Evolutionary conservation across 164 flowering plant species (phyloP).

Genomic region (Piper betle): DNA sequence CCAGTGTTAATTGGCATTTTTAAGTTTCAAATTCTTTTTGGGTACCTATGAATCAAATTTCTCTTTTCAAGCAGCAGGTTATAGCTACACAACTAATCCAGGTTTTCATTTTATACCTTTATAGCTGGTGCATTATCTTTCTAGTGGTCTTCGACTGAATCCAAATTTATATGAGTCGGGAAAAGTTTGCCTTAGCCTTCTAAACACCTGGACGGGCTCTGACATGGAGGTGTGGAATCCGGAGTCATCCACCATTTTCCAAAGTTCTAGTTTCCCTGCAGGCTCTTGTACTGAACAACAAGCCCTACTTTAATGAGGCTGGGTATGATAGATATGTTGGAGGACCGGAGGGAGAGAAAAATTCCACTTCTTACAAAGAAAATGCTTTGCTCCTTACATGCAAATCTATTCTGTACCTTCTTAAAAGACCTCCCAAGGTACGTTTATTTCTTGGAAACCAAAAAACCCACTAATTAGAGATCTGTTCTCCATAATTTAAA

Average conservation of each 20-base stretch:
- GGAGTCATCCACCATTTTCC: constrained; percentile 62
- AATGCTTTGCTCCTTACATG: constrained; percentile 74
- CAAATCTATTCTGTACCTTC: constrained; percentile 66
- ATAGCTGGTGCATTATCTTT: constrained; percentile 76
- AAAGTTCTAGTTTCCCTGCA: constrained; percentile 90
- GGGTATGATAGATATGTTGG: constrained; percentile 80
- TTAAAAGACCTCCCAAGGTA: constrained; percentile 89
- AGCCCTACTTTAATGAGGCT: constrained; percentile 91
- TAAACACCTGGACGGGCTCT: constrained; percentile 85
- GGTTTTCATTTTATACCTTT: constrained; percentile 7
- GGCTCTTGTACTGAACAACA: constrained; percentile 86
- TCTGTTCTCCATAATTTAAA: no score
- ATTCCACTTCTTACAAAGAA: constrained; percentile 81
- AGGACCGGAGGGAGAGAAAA: constrained; percentile 77
- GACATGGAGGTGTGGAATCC: constrained; percentile 82
- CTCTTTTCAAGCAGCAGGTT: background rate
- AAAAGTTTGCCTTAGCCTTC: constrained; percentile 84
- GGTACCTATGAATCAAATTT: no score
- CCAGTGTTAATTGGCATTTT: no score
- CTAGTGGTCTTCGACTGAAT: constrained; percentile 81
- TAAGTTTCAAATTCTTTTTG: no score
- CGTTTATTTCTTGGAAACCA: background rate
- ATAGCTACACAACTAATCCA: no score
- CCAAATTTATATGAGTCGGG: constrained; percentile 95
- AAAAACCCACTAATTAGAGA: background rate